Evolutionary conservation across 2,329 filamentous ascomycete genomes (phyloP).

Genomic region (Salinomyces thailandicus): DNA sequence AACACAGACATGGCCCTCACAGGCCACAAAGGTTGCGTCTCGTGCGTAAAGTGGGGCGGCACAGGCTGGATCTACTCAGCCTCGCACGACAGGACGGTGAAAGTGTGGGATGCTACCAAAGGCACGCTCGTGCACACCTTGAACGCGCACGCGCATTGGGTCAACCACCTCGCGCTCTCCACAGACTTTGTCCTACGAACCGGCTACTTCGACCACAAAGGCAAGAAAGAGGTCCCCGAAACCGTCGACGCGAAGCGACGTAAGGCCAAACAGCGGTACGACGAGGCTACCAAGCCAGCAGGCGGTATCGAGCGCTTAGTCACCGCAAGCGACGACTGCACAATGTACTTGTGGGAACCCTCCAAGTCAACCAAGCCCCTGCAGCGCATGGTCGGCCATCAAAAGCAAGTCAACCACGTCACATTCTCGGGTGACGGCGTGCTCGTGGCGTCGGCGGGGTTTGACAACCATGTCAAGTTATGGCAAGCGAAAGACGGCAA

Average conservation of each 20-base stretch:
- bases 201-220: conserved; percentile 73
- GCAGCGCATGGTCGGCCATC: conserved; percentile 81
- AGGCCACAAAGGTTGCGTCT: conserved; percentile 81
- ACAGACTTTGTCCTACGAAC: conserved; percentile 85
- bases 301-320: conserved; percentile 69
- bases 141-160: conserved; percentile 78
- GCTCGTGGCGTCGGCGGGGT: conserved; percentile 77
- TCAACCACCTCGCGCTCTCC: conserved; percentile 88
- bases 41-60: conserved; percentile 92
- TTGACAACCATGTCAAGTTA: conserved; percentile 90
- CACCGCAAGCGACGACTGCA: conserved; percentile 89
- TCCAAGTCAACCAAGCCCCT: conserved; percentile 68
- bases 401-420: conserved; percentile 94
- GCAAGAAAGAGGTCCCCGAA: conserved; percentile 52
- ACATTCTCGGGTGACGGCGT: conserved; percentile 84
- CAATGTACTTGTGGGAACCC: conserved; percentile 92
- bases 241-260: conserved; percentile 59
- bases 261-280: conserved; percentile 72
- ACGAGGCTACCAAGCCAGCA: conserved; percentile 59
- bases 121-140: conserved; percentile 74
- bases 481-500: conserved; percentile 69
- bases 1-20: conserved; percentile 71
- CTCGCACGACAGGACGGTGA: conserved; percentile 85
- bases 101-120: conserved; percentile 73
- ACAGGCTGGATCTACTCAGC: conserved; percentile 71